Evolutionary conservation across 1,284 basidiomycete genomes (phyloP).

Genomic region (Pascua guehoae): DNA sequence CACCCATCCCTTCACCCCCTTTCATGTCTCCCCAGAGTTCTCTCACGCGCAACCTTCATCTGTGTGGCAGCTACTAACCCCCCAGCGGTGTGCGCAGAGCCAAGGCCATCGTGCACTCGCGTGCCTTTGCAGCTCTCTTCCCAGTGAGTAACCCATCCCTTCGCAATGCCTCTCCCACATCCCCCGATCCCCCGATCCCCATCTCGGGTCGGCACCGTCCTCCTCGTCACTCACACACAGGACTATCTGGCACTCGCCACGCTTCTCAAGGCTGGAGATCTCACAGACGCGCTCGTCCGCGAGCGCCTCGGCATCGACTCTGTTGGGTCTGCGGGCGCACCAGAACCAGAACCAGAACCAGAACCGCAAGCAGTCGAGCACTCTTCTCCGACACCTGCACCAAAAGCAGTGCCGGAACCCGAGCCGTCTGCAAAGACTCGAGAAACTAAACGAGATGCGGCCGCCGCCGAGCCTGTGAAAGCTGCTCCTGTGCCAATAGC

Average conservation of each 20-base stretch:
- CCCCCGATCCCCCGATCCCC: too few relatives aligned
- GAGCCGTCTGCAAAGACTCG: too few relatives aligned
- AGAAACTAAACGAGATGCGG: too few relatives aligned
- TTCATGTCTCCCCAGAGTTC: too few relatives aligned
- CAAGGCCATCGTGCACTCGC: conserved; percentile 39
- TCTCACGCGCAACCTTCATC: too few relatives aligned
- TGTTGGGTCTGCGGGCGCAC: not conserved
- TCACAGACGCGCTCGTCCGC: conserved; percentile 32
- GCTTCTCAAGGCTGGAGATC: conserved; percentile 25
- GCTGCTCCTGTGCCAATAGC: not conserved
- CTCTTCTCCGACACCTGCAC: too few relatives aligned
- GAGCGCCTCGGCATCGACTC: conserved; percentile 27
- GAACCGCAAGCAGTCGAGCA: not conserved
- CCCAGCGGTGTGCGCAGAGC: conserved; percentile 18
- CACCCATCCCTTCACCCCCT: too few relatives aligned
- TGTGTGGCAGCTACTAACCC: not conserved
- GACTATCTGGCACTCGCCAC: conserved; percentile 41
- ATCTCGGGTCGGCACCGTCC: too few relatives aligned
- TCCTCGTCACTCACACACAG: conserved; percentile 10
- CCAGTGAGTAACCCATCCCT: conserved; percentile 23
- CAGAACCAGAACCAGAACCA: not conserved
- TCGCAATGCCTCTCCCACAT: too few relatives aligned
- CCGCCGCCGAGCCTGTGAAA: too few relatives aligned
- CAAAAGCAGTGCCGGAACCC: too few relatives aligned
- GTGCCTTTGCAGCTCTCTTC: conserved; percentile 37